Conservation (phyloP, 2,329 filamentous ascomycete genomes). For the Podosphaera fusca region DNA sequence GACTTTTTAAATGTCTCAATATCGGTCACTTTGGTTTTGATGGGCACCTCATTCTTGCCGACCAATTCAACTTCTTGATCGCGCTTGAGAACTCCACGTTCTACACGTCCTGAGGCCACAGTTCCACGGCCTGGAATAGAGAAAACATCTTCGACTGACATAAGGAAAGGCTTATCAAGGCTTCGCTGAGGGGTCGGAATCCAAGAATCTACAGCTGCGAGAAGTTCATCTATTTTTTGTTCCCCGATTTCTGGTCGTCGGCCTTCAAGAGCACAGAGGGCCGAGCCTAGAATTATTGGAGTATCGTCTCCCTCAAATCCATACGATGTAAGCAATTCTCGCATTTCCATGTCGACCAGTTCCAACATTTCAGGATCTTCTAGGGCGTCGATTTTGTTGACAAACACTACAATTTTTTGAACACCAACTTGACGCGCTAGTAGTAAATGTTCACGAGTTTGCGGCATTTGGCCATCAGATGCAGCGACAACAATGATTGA, state of each 20-base stretch:
- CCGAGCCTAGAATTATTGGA: slow-evolving; percentile 90
- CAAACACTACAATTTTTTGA: slow-evolving; percentile 93
- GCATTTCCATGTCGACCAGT: slow-evolving; percentile 99
- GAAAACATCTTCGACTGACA: slow-evolving; percentile 90
- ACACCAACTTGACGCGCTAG: slow-evolving; percentile 96
- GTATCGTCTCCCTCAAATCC: slow-evolving; percentile 97
- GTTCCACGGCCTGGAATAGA: slow-evolving; percentile 86
- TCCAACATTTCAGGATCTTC: slow-evolving; percentile 99
- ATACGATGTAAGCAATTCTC: slow-evolving; percentile 77
- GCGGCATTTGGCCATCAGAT: slow-evolving; percentile 97
- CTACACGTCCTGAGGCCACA: slow-evolving; percentile 87
- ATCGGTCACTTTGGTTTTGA: slow-evolving; percentile 99
- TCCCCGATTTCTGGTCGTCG: slow-evolving; percentile 70
- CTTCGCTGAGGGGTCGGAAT: slow-evolving; percentile 90
- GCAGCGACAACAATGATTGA: slow-evolving; percentile 97
- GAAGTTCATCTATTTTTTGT: slow-evolving; percentile 73
- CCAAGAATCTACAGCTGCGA: slow-evolving; percentile 78
- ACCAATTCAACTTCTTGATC: slow-evolving; percentile 88
- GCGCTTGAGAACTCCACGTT: slow-evolving; percentile 84
- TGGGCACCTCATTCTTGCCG: slow-evolving; percentile 55
- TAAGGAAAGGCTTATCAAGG: slow-evolving; percentile 94
- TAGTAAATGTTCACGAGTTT: slow-evolving; percentile 94
- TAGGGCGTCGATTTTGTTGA: slow-evolving; percentile 97
- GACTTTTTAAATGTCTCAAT: slow-evolving; percentile 99
- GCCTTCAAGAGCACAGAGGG: slow-evolving; percentile 77